These are phyloP conservation scores for Buddleja alternifolia DNA, from an alignment of 257 asterid genomes.

Conservation along the genomic window DNA sequence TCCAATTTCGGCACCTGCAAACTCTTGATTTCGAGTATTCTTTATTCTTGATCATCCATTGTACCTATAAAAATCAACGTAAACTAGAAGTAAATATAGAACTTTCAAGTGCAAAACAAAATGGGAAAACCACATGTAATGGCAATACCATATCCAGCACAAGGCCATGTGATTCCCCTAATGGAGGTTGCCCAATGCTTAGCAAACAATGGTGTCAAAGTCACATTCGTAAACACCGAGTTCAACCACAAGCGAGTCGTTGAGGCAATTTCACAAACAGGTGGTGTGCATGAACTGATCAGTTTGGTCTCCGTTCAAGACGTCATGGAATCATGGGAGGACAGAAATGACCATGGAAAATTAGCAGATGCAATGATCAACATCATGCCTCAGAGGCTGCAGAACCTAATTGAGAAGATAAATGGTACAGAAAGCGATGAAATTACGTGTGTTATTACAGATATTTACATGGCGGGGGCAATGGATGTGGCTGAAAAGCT, in stretches of 20 bases:
- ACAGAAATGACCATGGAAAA: conserved; percentile 41
- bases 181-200: conserved; percentile 47
- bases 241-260: conserved; percentile 44
- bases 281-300: conserved; percentile 24
- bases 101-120: background rate
- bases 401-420: conserved; percentile 36
- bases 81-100: background rate
- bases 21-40: background rate
- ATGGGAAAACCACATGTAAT: conserved; percentile 51
- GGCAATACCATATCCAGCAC: conserved; percentile 62
- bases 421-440: conserved; percentile 28
- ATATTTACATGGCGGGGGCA: conserved; percentile 40
- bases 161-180: conserved; percentile 61
- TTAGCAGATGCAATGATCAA: conserved; percentile 25
- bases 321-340: conserved; percentile 44
- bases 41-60: background rate
- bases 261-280: conserved; percentile 22
- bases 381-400: conserved; percentile 39
- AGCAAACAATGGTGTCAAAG: conserved; percentile 40
- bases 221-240: conserved; percentile 55
- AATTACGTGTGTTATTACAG: conserved; percentile 43
- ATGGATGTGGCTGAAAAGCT: conserved; percentile 37
- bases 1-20: background rate
- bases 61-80: background rate
- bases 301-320: conserved; percentile 47